phyloP scores from a whole-genome alignment of 257 asterid genomes.

The Jacaranda copaia region DNA sequence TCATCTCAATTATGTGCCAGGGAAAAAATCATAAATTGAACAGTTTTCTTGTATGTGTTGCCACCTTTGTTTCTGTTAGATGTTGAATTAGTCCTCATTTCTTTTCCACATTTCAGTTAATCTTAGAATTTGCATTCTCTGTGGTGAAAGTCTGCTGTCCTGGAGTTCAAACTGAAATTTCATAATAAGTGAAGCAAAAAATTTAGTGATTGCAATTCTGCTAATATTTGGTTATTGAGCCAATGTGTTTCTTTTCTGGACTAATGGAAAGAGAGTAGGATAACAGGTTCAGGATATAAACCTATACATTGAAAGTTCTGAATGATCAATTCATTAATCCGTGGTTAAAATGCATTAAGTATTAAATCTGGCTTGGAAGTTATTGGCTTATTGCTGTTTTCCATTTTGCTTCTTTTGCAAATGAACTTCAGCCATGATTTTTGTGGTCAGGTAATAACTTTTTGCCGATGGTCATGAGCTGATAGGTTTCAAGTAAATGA shows the following conservation, averaged over 20 bases:
- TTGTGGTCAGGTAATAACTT: neutral
- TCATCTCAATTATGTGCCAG: neutral
- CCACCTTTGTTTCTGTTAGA: neutral
- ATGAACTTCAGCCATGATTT: conserved; percentile 21
- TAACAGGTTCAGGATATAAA: neutral
- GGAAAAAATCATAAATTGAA: neutral
- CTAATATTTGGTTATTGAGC: neutral
- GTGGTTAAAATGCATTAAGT: conserved; percentile 2
- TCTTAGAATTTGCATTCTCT: conserved; percentile 1
- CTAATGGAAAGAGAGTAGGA: neutral
- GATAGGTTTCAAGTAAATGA: neutral
- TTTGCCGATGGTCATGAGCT: neutral
- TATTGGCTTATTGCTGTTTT: neutral
- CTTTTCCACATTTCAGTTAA: neutral
- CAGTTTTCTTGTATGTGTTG: neutral
- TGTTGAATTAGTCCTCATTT: neutral
- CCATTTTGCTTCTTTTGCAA: neutral
- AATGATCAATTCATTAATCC: neutral
- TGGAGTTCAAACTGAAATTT: neutral
- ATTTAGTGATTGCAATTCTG: neutral
- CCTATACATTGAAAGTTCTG: neutral
- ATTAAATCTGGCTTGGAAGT: neutral
- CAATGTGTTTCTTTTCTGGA: conserved; percentile 4
- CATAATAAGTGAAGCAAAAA: neutral
- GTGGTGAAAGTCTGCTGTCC: neutral